A percentile compares a stretch with the other conserved stretches of the same genome.
Conservation (phyloP, 371 early-diverging fungal genomes). For the Nematocida displodere region DNA sequence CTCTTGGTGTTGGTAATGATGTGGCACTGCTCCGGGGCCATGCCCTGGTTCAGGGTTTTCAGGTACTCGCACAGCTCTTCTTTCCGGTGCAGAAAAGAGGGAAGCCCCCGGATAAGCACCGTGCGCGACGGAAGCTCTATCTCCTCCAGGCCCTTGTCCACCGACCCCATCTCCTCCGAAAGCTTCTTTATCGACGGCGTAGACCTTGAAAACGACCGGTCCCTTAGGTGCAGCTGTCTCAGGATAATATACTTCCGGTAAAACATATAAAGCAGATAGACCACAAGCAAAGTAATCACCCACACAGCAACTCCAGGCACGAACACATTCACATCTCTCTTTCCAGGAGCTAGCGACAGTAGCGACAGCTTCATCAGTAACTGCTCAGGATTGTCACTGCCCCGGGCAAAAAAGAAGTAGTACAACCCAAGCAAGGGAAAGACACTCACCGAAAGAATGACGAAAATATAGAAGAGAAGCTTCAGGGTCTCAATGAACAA, state of each 20-base stretch:
- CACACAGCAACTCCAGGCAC: conserved; percentile 43
- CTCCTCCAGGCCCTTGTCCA: conserved; percentile 52
- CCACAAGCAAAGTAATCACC: conserved; percentile 52
- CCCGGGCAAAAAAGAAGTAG: conserved; percentile 38
- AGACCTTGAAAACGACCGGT: conserved; percentile 62
- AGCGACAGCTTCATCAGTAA: conserved; percentile 37
- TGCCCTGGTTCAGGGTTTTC: conserved; percentile 53
- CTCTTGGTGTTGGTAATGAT: conserved; percentile 58
- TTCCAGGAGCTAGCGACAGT: conserved; percentile 21
- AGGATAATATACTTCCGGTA: conserved; percentile 64
- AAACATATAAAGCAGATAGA: conserved; percentile 65
- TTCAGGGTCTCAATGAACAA: conserved; percentile 65
- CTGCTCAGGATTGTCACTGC: conserved; percentile 1
- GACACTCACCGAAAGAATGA: conserved; percentile 45
- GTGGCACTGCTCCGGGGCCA: conserved; percentile 52
- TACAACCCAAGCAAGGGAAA: conserved; percentile 56
- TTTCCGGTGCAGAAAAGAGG: conserved; percentile 59
- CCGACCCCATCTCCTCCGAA: conserved; percentile 22
- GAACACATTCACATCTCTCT: conserved; percentile 8
- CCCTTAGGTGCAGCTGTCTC: conserved; percentile 63
- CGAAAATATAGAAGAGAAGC: conserved; percentile 61
- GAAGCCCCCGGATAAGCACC: conserved; percentile 58
- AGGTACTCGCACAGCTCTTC: conserved; percentile 56
- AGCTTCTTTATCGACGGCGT: conserved; percentile 59
- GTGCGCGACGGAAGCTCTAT: conserved; percentile 60